phyloP scores from a whole-genome alignment of 805 yeast genomes.

The Spathaspora sp. region DNA sequence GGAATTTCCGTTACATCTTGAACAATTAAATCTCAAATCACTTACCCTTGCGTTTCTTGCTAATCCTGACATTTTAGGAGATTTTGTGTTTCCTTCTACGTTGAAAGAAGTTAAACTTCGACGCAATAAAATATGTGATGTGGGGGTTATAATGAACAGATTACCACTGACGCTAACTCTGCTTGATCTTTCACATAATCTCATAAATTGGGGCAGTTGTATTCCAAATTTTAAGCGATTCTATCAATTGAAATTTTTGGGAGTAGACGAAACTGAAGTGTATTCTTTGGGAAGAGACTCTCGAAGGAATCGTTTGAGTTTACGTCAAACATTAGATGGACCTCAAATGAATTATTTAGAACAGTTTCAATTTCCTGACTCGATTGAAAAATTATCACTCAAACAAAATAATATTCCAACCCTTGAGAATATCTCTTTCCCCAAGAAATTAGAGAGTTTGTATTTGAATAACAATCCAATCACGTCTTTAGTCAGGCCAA shows the following conservation, averaged over 20 bases:
- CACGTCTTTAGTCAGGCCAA: constrained; percentile 3
- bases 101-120: constrained; percentile 8
- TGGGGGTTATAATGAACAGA: neutral
- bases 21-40: neutral
- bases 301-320: constrained; percentile 9
- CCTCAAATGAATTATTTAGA: constrained; percentile 10
- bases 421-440: constrained; percentile 14
- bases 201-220: constrained; percentile 13
- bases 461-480: constrained; percentile 17
- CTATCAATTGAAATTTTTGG: too few relatives aligned
- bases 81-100: constrained; percentile 4
- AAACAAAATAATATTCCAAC: constrained; percentile 16
- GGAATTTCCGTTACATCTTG: neutral
- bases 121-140: neutral
- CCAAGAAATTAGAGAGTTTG: constrained; percentile 10
- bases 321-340: too few relatives aligned
- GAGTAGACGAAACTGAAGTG: too few relatives aligned
- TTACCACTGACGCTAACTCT: neutral
- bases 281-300: too few relatives aligned
- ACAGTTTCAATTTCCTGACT: constrained; percentile 12
- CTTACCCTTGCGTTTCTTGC: neutral
- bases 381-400: constrained; percentile 11
- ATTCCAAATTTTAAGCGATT: constrained; percentile 10
- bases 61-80: neutral
- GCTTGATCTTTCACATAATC: constrained; percentile 15